Evolutionary conservation across 2,329 filamentous ascomycete genomes (phyloP).

Genomic region (Diaporthe sp.): DNA sequence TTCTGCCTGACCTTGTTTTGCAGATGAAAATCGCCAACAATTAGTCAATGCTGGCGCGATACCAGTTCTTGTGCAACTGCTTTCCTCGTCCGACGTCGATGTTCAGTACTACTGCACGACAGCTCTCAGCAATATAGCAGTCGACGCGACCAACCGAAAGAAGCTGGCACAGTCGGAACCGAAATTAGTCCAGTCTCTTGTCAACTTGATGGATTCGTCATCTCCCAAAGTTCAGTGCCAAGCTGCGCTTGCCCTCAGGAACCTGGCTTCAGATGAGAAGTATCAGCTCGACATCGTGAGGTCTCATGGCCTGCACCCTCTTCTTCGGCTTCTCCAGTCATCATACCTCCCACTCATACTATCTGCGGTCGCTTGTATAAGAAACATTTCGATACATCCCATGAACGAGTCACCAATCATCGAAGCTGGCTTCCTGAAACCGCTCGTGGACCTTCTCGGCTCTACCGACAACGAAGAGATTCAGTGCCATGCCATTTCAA

Average conservation of each 20-base stretch:
- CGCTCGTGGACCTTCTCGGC: constrained; percentile 91
- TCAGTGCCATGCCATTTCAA: constrained; percentile 98
- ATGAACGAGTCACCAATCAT: constrained; percentile 99
- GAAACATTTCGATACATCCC: constrained; percentile 98
- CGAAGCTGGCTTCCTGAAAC: constrained; percentile 94
- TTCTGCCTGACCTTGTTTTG: constrained; percentile 41
- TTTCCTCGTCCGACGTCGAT: constrained; percentile 93
- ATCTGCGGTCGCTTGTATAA: constrained; percentile 96
- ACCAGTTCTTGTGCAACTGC: constrained; percentile 93
- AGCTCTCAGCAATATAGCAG: constrained; percentile 97
- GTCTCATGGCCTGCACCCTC: constrained; percentile 84
- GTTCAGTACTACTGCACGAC: constrained; percentile 99
- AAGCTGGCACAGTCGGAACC: constrained; percentile 92
- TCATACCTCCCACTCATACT: constrained; percentile 96
- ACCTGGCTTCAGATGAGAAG: constrained; percentile 97
- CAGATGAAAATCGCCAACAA: constrained; percentile 97
- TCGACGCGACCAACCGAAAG: constrained; percentile 90
- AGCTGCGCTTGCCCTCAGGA: constrained; percentile 91
- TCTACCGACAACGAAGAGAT: constrained; percentile 99
- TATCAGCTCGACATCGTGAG: constrained; percentile 98
- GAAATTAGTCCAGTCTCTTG: constrained; percentile 91
- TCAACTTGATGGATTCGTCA: constrained; percentile 96
- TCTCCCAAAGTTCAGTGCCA: constrained; percentile 99
- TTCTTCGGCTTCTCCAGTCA: constrained; percentile 91
- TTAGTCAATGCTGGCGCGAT: constrained; percentile 98